Conservation (phyloP, 2,329 filamentous ascomycete genomes). For the Ampelomyces quisqualis region DNA sequence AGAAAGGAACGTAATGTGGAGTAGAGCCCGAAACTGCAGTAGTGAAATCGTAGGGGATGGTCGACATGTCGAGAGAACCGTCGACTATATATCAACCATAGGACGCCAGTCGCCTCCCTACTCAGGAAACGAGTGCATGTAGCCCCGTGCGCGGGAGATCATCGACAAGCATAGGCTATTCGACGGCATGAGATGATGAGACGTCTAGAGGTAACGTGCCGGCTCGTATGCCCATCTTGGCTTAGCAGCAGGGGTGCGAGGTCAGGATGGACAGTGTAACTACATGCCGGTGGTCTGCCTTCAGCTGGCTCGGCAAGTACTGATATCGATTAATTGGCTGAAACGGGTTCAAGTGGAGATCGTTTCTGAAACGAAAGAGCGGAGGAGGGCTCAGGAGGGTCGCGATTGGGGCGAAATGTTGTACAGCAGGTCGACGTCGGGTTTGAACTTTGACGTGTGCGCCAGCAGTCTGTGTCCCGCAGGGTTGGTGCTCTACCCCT, state of each 20-base stretch:
- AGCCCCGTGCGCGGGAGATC: conserved; percentile 23
- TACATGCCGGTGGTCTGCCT: conserved; percentile 15
- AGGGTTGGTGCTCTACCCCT: conserved; percentile 17
- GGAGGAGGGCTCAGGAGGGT: conserved; percentile 18
- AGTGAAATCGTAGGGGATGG: conserved; percentile 24
- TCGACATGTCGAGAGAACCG: conserved; percentile 20
- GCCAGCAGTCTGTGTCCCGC: conserved; percentile 16
- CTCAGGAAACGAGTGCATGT: conserved; percentile 6
- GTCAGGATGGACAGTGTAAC: conserved; percentile 26
- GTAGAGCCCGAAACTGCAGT: conserved; percentile 27
- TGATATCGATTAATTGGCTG: conserved; percentile 23
- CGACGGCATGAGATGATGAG: conserved; percentile 33
- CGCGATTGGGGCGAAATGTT: conserved; percentile 16
- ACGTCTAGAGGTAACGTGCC: conserved; percentile 19
- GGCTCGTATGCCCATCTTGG: conserved; percentile 24
- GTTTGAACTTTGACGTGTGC: conserved; percentile 22
- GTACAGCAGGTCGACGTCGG: conserved; percentile 23
- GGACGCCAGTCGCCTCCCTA: conserved; percentile 5
- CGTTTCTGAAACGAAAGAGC: conserved; percentile 37
- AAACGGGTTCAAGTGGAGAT: conserved; percentile 17
- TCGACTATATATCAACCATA: conserved; percentile 25
- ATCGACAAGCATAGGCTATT: conserved; percentile 28
- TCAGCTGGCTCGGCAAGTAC: conserved; percentile 30
- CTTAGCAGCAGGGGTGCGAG: conserved; percentile 23
- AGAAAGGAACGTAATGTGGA: conserved; percentile 21